Evolutionary conservation across 805 yeast species (phyloP).

Genomic region (Lipomyces kockii): DNA sequence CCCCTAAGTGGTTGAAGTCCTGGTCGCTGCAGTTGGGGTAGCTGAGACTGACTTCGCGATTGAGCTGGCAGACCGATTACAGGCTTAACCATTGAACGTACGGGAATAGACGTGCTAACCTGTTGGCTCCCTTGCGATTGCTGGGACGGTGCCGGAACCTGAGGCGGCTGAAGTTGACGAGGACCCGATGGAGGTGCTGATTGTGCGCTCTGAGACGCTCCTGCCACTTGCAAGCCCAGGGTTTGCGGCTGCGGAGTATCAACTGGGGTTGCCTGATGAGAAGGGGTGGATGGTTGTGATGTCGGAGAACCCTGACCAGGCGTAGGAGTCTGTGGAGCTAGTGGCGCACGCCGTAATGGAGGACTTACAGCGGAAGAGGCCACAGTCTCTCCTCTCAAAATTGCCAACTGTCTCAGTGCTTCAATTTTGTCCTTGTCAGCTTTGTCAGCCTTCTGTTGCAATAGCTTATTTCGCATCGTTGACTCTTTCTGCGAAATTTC

Average conservation of each 20-base stretch:
- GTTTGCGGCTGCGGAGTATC: background rate
- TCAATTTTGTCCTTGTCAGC: constrained; percentile 50
- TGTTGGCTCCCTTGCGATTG: constrained; percentile 2
- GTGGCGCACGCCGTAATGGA: background rate
- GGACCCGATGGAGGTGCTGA: constrained; percentile 8
- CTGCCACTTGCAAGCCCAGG: background rate
- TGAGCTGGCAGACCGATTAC: background rate
- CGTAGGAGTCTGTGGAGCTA: background rate
- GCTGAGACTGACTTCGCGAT: constrained; percentile 21
- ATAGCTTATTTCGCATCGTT: constrained; percentile 61
- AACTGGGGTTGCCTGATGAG: background rate
- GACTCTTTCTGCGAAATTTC: constrained; percentile 60
- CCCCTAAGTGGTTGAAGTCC: constrained; percentile 16
- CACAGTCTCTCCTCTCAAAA: constrained; percentile 30
- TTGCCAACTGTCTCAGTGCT: constrained; percentile 35
- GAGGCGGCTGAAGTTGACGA: constrained; percentile 8
- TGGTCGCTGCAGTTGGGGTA: constrained; percentile 31
- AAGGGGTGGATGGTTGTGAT: background rate
- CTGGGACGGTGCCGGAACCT: constrained; percentile 3
- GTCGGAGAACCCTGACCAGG: background rate
- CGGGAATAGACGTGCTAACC: background rate
- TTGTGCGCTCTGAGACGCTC: background rate
- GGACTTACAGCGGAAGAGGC: background rate
- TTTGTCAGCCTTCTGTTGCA: constrained; percentile 58
- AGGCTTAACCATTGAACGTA: background rate